phyloP scores from a whole-genome alignment of 345 rosid species.

The Nasturtium officinale region DNA sequence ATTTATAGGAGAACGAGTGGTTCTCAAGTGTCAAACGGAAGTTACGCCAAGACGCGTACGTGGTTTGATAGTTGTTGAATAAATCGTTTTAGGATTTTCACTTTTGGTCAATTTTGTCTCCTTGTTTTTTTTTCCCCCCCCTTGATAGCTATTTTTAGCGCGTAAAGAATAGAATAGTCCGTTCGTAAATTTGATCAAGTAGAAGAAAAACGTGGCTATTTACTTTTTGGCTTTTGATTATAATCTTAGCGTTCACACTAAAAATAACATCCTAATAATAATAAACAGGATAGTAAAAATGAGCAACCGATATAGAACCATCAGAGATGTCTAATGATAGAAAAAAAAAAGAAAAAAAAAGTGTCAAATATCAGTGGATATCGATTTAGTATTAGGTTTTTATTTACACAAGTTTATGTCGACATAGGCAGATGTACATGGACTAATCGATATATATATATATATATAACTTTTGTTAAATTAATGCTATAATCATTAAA shows the following conservation, averaged over 20 bases:
- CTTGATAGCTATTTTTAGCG: slow-evolving; percentile 14
- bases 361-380: neutral
- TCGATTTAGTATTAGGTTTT: neutral
- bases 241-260: neutral
- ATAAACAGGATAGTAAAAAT: neutral
- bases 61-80: slow-evolving; percentile 5
- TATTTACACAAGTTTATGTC: neutral
- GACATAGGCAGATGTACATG: neutral
- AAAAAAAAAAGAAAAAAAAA: neutral
- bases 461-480: too few relatives aligned
- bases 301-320: neutral
- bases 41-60: slow-evolving; percentile 34
- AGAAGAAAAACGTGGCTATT: slow-evolving; percentile 22
- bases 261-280: slow-evolving; percentile 10
- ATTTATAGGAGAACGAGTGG: slow-evolving; percentile 27
- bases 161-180: neutral
- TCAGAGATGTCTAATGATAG: neutral
- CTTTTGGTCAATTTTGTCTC: slow-evolving; percentile 30
- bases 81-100: slow-evolving; percentile 10
- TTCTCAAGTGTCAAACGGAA: slow-evolving; percentile 5
- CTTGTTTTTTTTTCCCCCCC: neutral
- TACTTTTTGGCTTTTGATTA: neutral
- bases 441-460: too few relatives aligned
- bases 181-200: neutral
- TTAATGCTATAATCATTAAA: too few relatives aligned